Base-by-base conservation (phyloP, 2,329 filamentous ascomycete species). In the Beauveria sp. region DNA sequence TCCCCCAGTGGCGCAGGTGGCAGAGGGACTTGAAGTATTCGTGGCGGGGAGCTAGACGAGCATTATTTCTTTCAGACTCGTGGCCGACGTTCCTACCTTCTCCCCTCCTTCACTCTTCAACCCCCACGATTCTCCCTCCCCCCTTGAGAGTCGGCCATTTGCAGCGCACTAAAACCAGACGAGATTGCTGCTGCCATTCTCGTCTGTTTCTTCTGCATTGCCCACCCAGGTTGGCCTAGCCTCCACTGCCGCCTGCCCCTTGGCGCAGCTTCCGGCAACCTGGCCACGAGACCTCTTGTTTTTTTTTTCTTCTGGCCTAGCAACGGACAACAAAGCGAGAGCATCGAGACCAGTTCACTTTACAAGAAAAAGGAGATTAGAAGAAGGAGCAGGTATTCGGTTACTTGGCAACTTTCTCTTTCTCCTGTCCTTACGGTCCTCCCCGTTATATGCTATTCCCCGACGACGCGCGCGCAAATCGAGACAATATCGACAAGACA, bases 201-300 rank as follows among this genome's bases (percentile, higher is more conserved):
- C 40, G 58, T 60, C 58, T 54, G 58, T 43, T 26, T 47, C 28
- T 40, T 60, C 28, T 40, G 58, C 50, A 47, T 42, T 46, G 50
- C 49, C 26, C 34, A 5, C 10, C 28, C 22, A 26, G 14, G 16
- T 26, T 20, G 26, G 7, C 10, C 46, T 22, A 38, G 22, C 22
- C n/a, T 18, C 6, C 30, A 22, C 20, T 12, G 45, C 22, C 20
- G 26, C n/a, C 14, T 26, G n/a, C 16, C 55, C 40, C 22, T n/a
- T 24, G 54, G 55, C 26, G 43, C 54, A 24, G 42, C 34, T 16
- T 26, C 54, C 3, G 22, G 45, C 45, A 58, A 50, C 47, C 46
- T 60, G 58, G 49, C 58, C 58, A 60, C 58, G 58, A 60, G 58
- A 60, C 58, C 58, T 53, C 34, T 53, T 60, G 8, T 46, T 60